Percentiles rank a stretch among this genome's conserved stretches.
phyloP scores from a whole-genome alignment of 2,329 filamentous ascomycete genomes.

The Tolypocladium cylindrosporum region DNA sequence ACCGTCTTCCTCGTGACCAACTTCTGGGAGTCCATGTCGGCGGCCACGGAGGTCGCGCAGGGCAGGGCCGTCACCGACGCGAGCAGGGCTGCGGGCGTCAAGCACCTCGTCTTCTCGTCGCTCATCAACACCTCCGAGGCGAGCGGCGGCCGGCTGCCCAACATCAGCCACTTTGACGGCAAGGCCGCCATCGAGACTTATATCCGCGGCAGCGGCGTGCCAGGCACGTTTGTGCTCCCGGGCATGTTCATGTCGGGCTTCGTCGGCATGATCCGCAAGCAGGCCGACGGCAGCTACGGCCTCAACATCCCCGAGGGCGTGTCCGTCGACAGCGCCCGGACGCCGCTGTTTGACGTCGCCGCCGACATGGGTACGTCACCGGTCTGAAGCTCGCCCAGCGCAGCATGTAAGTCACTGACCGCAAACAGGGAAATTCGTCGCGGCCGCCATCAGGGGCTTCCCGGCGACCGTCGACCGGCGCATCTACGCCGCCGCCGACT shows the following conservation, averaged over 20 bases:
- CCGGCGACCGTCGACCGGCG: constrained; percentile 17
- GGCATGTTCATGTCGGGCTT: constrained; percentile 47
- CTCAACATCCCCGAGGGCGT: constrained; percentile 15
- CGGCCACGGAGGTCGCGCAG: constrained; percentile 28
- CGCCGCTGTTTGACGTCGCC: constrained; percentile 27
- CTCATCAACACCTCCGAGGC: constrained; percentile 27
- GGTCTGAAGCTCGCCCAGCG: no score
- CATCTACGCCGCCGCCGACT: constrained; percentile 25
- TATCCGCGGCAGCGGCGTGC: constrained; percentile 37
- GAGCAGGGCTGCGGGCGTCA: constrained; percentile 29
- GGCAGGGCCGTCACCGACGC: constrained; percentile 37
- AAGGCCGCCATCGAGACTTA: constrained; percentile 49
- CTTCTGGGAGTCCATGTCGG: constrained; percentile 22
- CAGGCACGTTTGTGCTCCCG: constrained; percentile 39
- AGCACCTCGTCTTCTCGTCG: constrained; percentile 37
- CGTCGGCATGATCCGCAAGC: constrained; percentile 15
- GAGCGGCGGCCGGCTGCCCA: constrained; percentile 23
- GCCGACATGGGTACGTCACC: constrained; percentile 29
- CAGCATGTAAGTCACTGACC: no score
- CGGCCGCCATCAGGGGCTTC: constrained; percentile 20
- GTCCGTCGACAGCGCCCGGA: constrained; percentile 17
- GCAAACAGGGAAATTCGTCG: constrained; percentile 21
- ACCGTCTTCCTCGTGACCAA: constrained; percentile 32
- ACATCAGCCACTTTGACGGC: constrained; percentile 42
- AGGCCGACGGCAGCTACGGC: constrained; percentile 17